Evolutionary conservation across 306 rosid genomes (phyloP).

Genomic region (Gastrolobium bilobum): DNA sequence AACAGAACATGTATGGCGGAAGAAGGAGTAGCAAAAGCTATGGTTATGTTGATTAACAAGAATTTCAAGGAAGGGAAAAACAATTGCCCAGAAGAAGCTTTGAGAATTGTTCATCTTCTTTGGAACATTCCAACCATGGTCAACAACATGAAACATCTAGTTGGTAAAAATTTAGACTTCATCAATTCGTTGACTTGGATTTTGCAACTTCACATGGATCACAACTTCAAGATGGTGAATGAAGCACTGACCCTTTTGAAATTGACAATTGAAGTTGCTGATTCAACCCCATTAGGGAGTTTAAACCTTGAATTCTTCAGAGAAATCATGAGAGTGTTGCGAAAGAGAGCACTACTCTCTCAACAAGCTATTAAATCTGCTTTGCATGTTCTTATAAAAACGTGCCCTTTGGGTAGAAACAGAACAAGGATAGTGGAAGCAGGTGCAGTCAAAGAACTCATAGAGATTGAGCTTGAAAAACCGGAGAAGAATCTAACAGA

Average conservation of each 20-base stretch:
- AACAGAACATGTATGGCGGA: constrained; percentile 65
- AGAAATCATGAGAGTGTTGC: constrained; percentile 49
- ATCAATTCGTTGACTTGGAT: constrained; percentile 68
- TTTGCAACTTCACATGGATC: constrained; percentile 49
- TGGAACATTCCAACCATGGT: constrained; percentile 46
- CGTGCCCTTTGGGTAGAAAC: constrained; percentile 66
- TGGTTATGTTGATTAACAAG: constrained; percentile 53
- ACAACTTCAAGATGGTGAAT: constrained; percentile 48
- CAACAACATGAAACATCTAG: constrained; percentile 48
- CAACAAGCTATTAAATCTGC: constrained; percentile 59
- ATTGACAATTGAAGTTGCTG: constrained; percentile 46
- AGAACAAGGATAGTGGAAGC: constrained; percentile 64
- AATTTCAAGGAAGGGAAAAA: constrained; percentile 52
- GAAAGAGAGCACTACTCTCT: constrained; percentile 44
- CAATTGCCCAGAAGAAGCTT: constrained; percentile 55
- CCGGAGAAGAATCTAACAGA: constrained; percentile 63
- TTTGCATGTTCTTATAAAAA: constrained; percentile 54
- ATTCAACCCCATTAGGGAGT: constrained; percentile 52
- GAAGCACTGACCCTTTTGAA: constrained; percentile 63
- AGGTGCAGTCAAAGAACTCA: constrained; percentile 60
- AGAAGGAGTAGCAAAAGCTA: constrained; percentile 61
- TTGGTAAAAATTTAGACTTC: constrained; percentile 57
- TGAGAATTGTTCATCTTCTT: constrained; percentile 55
- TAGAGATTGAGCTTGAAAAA: constrained; percentile 69
- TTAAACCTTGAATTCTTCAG: constrained; percentile 64